Conservation (phyloP, 78 protist genomes). For the Dictyostelium discoideum region dicty_2.7 NC_007091.3:1280501-1281000, state of each 20-base stretch:
- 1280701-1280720: neutral
- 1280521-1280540: neutral
- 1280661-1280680: neutral
- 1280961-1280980: constrained; percentile 9
- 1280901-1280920: too few species aligned
- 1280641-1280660: neutral
- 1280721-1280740: neutral
- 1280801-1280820: neutral
- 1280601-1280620: neutral
- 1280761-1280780: neutral
- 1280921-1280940: neutral
- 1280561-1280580: neutral
- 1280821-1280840: neutral
- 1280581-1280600: neutral
- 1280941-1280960: neutral
- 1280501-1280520: neutral
- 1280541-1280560: neutral
- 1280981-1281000: neutral
- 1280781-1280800: neutral
- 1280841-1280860: constrained; percentile 21
- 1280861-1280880: neutral
- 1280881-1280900: too few species aligned
- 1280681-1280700: neutral
- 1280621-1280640: neutral
- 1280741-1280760: neutral